Conservation (phyloP, 352 stramenopile species). For the Globisporangium recalcitrans region DNA sequence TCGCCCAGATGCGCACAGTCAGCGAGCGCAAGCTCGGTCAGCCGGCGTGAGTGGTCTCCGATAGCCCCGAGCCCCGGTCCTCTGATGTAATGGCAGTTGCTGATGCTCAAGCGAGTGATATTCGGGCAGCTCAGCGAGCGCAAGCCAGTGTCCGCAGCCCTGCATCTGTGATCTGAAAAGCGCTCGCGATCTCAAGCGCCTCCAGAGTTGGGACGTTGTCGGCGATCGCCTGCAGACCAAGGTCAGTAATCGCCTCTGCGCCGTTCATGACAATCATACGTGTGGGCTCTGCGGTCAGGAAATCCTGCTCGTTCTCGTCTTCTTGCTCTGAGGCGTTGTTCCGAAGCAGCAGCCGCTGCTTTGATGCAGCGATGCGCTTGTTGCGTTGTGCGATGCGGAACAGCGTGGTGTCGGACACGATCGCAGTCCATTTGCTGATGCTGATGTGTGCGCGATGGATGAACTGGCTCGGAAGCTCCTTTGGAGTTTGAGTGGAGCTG, state of each 20-base stretch:
- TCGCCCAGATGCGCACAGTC: conserved; percentile 55
- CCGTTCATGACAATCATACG: conserved; percentile 52
- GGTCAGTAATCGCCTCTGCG: conserved; percentile 61
- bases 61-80: conserved; percentile 63
- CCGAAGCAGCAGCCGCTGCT: conserved; percentile 19
- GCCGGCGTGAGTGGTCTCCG: conserved; percentile 42
- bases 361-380: conserved; percentile 30
- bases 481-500: conserved; percentile 5
- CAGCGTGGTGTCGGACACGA: conserved; percentile 62
- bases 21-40: conserved; percentile 38
- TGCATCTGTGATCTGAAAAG: conserved; percentile 45
- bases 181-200: conserved; percentile 46
- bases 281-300: conserved; percentile 22
- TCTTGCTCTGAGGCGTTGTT: neutral
- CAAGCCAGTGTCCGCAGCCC: conserved; percentile 48
- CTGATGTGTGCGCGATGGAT: conserved; percentile 45
- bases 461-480: conserved; percentile 62
- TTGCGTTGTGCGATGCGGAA: conserved; percentile 60
- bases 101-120: conserved; percentile 55
- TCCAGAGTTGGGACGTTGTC: conserved; percentile 45
- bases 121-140: conserved; percentile 34
- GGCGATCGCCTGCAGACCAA: conserved; percentile 45
- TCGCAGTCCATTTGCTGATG: conserved; percentile 60
- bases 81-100: conserved; percentile 32
- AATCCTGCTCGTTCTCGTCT: neutral